Evolutionary conservation across 306 rosid genomes (phyloP).

Genomic region (Medicago lupulina): DNA sequence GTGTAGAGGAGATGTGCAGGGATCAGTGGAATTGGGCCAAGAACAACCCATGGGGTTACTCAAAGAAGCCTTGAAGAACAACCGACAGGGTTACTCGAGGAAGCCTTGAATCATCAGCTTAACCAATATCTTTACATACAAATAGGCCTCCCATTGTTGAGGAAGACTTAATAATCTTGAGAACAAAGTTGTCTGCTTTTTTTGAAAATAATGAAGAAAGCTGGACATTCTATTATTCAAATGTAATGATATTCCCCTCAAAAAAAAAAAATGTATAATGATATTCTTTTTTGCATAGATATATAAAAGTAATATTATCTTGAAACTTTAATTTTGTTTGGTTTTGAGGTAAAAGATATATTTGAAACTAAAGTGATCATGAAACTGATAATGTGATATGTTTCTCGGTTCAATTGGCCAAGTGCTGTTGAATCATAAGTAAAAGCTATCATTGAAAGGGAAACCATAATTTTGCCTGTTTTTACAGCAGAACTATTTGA

Average conservation of each 20-base stretch:
- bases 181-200: neutral
- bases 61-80: constrained; percentile 43
- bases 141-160: constrained; percentile 20
- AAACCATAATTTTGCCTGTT: neutral
- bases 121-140: neutral
- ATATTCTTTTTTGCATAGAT: neutral
- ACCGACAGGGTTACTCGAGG: no score
- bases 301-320: neutral
- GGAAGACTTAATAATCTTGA: neutral
- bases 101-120: neutral
- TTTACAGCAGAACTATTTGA: no score
- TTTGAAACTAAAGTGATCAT: neutral
- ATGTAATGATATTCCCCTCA: neutral
- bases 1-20: constrained; percentile 88
- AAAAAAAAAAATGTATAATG: neutral
- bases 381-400: neutral
- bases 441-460: neutral
- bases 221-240: neutral
- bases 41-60: constrained; percentile 87
- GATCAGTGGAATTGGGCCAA: constrained; percentile 99
- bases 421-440: neutral
- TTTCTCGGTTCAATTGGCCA: neutral
- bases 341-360: neutral
- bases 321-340: constrained; percentile 3
- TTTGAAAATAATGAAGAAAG: neutral